Percentiles rank a stretch among this genome's conserved stretches.
Conservation (phyloP, 2,329 filamentous ascomycete genomes). For the Claviceps cyperi region DNA sequence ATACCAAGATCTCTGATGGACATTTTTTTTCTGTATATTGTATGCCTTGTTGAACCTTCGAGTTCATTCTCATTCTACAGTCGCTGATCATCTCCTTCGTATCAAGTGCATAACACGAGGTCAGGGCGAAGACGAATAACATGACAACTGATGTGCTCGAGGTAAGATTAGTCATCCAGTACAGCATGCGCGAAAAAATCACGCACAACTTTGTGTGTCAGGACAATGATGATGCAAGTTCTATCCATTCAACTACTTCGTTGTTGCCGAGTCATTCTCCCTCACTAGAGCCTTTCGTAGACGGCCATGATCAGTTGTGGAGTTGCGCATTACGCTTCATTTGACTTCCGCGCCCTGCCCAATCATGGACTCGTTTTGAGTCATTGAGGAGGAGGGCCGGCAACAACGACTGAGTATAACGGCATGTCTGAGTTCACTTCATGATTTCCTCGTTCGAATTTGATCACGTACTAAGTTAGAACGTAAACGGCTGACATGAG, state of each 20-base stretch:
- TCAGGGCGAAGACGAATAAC: too few relatives aligned
- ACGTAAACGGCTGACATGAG: too few relatives aligned
- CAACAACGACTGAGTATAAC: constrained; percentile 51
- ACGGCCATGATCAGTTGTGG: constrained; percentile 58
- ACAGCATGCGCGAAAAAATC: not conserved
- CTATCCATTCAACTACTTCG: constrained; percentile 63
- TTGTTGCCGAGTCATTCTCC: constrained; percentile 57
- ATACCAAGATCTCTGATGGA: constrained; percentile 46
- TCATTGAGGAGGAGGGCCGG: constrained; percentile 33
- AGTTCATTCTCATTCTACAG: too few relatives aligned
- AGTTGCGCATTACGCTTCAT: constrained; percentile 44
- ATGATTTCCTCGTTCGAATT: not conserved
- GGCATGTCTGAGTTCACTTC: constrained; percentile 40
- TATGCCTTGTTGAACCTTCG: too few relatives aligned
- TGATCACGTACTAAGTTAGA: too few relatives aligned
- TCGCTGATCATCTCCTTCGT: not conserved
- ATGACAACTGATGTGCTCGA: not conserved
- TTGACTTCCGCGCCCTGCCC: constrained; percentile 40
- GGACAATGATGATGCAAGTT: constrained; percentile 36
- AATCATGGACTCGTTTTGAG: constrained; percentile 42
- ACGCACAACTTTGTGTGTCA: not conserved
- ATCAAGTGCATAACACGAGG: too few relatives aligned
- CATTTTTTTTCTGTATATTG: not conserved
- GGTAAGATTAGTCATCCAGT: not conserved
- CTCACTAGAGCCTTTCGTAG: constrained; percentile 42